phyloP scores from a whole-genome alignment of 495 filamentous ascomycete species.

The Copromyces sp. region DNA sequence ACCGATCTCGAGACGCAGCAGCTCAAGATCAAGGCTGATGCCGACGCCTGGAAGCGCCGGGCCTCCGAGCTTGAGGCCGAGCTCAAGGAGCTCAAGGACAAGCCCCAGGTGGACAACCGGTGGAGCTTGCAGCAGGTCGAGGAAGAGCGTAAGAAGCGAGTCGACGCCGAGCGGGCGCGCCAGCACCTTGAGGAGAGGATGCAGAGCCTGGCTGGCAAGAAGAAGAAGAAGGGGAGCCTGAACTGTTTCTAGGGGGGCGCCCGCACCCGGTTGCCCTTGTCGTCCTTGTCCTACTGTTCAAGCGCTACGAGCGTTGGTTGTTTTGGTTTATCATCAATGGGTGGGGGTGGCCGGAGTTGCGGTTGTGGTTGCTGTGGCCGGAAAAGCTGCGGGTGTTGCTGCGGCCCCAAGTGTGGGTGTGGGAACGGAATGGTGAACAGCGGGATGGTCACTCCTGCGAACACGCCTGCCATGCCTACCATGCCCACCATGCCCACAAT shows the following conservation, averaged over 20 bases:
- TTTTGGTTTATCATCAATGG: conserved; percentile 1
- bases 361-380: conserved; percentile 1
- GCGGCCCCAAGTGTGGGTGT: neutral
- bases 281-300: neutral
- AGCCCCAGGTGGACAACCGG: conserved; percentile 45
- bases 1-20: conserved; percentile 83
- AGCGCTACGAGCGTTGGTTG: neutral
- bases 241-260: conserved; percentile 74
- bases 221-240: conserved; percentile 91
- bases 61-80: conserved; percentile 69
- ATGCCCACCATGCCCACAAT: neutral
- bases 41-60: conserved; percentile 83
- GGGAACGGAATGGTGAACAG: neutral
- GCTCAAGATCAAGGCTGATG: conserved; percentile 76
- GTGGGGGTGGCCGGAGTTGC: neutral
- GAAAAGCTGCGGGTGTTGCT: neutral
- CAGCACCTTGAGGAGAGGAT: conserved; percentile 88
- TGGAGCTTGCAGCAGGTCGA: conserved; percentile 88
- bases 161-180: conserved; percentile 78
- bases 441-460: neutral
- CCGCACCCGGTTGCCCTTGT: neutral
- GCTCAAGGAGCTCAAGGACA: conserved; percentile 51
- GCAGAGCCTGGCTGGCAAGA: conserved; percentile 87
- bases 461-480: neutral
- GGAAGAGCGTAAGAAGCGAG: conserved; percentile 78